A percentile compares a stretch with the other conserved stretches of the same genome.
phyloP scores from a whole-genome alignment of 1,139 yeast species.

The Suhomyces kunorum region DNA sequence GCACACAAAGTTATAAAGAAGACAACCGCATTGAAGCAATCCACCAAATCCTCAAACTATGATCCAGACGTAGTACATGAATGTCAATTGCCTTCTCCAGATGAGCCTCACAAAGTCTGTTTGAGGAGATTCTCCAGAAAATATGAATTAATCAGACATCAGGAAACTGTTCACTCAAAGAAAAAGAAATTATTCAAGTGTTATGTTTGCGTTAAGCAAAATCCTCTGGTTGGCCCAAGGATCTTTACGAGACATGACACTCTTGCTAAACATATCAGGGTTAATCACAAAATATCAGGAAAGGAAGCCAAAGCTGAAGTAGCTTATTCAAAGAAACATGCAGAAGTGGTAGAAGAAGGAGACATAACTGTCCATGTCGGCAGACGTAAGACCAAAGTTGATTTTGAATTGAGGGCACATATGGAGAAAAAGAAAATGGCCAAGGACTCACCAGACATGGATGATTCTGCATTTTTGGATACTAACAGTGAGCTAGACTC shows the following conservation, averaged over 20 bases:
- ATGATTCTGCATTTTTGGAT: conserved; percentile 19
- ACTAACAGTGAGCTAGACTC: conserved; percentile 25
- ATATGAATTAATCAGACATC: conserved; percentile 91
- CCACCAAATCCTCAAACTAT: conserved; percentile 45
- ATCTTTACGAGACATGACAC: conserved; percentile 96
- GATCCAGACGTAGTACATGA: conserved; percentile 54
- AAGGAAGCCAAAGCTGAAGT: conserved; percentile 63
- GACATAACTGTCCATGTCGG: conserved; percentile 52
- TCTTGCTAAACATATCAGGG: conserved; percentile 85
- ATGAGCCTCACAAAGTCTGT: conserved; percentile 60
- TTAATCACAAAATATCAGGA: conserved; percentile 76
- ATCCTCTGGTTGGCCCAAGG: conserved; percentile 53
- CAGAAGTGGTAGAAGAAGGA: conserved; percentile 48
- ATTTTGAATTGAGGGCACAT: conserved; percentile 49
- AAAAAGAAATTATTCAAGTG: conserved; percentile 86
- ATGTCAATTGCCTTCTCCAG: conserved; percentile 50
- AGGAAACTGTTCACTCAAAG: conserved; percentile 92
- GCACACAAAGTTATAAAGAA: conserved; percentile 33
- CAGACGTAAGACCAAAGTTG: conserved; percentile 50
- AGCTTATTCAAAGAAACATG: conserved; percentile 49
- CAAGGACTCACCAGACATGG: conserved; percentile 21
- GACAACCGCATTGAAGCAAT: conserved; percentile 25
- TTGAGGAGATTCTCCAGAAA: conserved; percentile 87
- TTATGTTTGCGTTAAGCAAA: conserved; percentile 73
- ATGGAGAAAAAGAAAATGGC: conserved; percentile 41